Evolutionary conservation across 164 flowering plant genomes (phyloP).

Genomic region (Nymphaea thermarum): DNA sequence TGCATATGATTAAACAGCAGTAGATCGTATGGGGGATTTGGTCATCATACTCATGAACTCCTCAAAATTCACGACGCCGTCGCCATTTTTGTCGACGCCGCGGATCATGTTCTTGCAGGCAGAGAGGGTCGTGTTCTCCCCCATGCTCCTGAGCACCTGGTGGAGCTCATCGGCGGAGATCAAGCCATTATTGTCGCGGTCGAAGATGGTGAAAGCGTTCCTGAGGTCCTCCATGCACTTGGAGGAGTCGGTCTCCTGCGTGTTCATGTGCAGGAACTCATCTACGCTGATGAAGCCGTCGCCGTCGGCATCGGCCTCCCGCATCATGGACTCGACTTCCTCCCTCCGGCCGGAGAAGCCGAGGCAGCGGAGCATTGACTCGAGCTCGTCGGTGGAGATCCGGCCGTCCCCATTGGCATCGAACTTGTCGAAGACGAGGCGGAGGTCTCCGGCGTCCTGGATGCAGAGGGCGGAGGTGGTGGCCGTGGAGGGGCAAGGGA

Average conservation of each 20-base stretch:
- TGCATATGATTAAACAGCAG: not conserved
- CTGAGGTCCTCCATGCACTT: conserved; percentile 10
- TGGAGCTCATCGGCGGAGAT: conserved; percentile 14
- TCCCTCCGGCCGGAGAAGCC: conserved; percentile 6
- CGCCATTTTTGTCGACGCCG: conserved; percentile 12
- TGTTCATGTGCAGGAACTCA: conserved; percentile 12
- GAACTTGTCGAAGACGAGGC: conserved; percentile 5
- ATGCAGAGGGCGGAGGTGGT: conserved; percentile 2
- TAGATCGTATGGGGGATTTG: not conserved
- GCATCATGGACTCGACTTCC: conserved; percentile 11
- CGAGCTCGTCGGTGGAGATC: conserved; percentile 19
- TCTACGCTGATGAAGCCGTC: conserved; percentile 17
- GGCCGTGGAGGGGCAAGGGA: not conserved
- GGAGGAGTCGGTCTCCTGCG: conserved; percentile 4
- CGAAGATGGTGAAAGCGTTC: conserved; percentile 12
- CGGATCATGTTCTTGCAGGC: conserved; percentile 11
- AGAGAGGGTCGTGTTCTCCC: conserved; percentile 9
- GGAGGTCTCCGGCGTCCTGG: conserved; percentile 7
- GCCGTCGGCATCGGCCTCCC: conserved; percentile 18
- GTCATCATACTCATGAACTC: conserved; percentile 14
- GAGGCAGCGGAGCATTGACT: conserved; percentile 6
- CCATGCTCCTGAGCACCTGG: conserved; percentile 7
- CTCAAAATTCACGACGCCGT: conserved; percentile 12
- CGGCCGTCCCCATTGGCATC: conserved; percentile 8
- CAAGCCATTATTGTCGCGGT: conserved; percentile 5